phyloP scores from a whole-genome alignment of 1,139 yeast genomes.

The Yamadazyma songkhlaensis region DNA sequence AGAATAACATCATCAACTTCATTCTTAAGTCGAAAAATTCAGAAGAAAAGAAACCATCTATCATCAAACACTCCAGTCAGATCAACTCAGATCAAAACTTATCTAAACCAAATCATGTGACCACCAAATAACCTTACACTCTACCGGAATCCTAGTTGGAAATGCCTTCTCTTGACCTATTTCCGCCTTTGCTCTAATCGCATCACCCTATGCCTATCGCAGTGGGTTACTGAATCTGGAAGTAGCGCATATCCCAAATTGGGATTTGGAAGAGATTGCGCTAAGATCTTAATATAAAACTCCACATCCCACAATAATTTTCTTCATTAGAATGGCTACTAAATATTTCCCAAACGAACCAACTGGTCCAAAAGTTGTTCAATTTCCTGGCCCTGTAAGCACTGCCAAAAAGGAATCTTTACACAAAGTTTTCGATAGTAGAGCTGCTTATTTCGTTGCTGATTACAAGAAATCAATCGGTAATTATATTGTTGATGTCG shows the following conservation, averaged over 20 bases:
- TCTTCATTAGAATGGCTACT: conserved; percentile 29
- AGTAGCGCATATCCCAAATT: neutral
- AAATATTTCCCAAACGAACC: conserved; percentile 70
- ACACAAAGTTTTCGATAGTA: conserved; percentile 58
- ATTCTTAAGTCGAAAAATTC: too few species aligned
- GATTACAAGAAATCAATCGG: conserved; percentile 68
- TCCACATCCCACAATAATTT: neutral
- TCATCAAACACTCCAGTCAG: too few species aligned
- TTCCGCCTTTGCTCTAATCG: too few species aligned
- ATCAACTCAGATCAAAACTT: too few species aligned
- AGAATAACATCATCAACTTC: too few species aligned
- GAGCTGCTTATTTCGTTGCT: conserved; percentile 67
- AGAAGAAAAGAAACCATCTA: too few species aligned
- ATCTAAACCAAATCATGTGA: too few species aligned
- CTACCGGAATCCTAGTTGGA: too few species aligned
- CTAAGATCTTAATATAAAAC: conserved; percentile 1
- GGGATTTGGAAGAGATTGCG: neutral
- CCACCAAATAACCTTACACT: too few species aligned
- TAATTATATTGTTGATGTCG: conserved; percentile 69
- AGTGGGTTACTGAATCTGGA: conserved; percentile 1
- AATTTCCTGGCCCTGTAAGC: conserved; percentile 65
- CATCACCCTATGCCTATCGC: conserved; percentile 1
- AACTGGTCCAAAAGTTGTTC: conserved; percentile 48
- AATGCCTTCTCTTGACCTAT: too few species aligned
- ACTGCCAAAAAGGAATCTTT: conserved; percentile 45